These are phyloP conservation scores for Neospora caninum DNA, from an alignment of 169 alveolate species.

Conservation along the genomic window DNA sequence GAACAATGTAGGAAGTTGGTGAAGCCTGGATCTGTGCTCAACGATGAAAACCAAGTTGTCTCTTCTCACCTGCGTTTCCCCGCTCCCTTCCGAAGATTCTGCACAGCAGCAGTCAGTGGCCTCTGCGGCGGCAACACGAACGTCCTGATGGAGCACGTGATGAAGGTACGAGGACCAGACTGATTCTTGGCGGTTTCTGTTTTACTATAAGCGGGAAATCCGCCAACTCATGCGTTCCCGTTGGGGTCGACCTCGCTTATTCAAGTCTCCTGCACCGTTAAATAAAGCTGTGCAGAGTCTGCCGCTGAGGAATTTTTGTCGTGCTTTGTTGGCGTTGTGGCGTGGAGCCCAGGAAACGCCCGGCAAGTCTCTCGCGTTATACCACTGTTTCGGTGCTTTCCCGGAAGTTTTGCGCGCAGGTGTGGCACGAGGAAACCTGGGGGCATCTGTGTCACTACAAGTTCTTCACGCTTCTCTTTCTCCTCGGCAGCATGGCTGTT, in stretches of 20 bases:
- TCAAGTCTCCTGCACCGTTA: too few species aligned
- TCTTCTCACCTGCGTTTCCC: neutral
- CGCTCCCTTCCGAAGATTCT: neutral
- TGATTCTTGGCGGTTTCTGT: too few species aligned
- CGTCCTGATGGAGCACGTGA: constrained; percentile 37
- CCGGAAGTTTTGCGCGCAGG: neutral
- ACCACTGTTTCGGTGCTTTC: too few species aligned
- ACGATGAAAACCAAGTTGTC: too few species aligned
- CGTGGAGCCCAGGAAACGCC: too few species aligned
- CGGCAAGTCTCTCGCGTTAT: too few species aligned
- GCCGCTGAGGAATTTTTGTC: too few species aligned
- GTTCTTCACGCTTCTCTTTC: neutral
- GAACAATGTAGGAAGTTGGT: too few species aligned
- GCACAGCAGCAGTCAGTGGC: constrained; percentile 37
- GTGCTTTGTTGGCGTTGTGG: too few species aligned
- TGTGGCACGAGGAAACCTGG: constrained; percentile 16
- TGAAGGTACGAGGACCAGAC: neutral
- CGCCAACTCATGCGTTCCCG: neutral
- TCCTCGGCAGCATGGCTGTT: neutral
- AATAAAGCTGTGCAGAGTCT: too few species aligned
- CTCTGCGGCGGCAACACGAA: constrained; percentile 35
- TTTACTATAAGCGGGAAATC: neutral
- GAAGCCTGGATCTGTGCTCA: too few species aligned
- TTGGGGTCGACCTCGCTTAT: neutral
- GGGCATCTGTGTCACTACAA: neutral